Evolutionary conservation across 1,139 yeast genomes (phyloP).

Genomic region (Sugiyamaella grinbergsii): DNA sequence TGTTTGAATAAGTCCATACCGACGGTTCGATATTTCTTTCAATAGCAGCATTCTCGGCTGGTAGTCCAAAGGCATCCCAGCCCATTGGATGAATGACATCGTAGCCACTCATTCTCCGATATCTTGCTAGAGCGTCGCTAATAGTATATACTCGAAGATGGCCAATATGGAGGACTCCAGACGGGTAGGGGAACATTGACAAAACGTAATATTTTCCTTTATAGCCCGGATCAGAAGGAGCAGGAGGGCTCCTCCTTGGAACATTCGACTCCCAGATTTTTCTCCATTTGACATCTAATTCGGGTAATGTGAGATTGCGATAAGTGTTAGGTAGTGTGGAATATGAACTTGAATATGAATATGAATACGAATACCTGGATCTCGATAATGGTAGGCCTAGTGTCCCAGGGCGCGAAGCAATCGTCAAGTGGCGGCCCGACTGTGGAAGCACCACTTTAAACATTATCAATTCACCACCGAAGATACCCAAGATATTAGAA

Average conservation of each 20-base stretch:
- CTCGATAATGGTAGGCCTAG: too few species aligned
- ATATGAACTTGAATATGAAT: too few species aligned
- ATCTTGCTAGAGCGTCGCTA: conserved; percentile 80
- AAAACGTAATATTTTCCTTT: conserved; percentile 62
- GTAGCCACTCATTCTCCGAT: conserved; percentile 71
- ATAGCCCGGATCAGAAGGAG: conserved; percentile 24
- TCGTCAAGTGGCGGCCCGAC: not conserved
- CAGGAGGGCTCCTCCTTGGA: conserved; percentile 30
- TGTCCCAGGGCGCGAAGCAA: too few species aligned
- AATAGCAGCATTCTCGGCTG: conserved; percentile 97
- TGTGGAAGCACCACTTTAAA: not conserved
- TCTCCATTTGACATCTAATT: conserved; percentile 41
- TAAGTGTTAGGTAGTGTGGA: not conserved
- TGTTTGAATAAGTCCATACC: conserved; percentile 78
- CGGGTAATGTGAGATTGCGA: conserved; percentile 1
- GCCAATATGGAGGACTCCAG: conserved; percentile 90
- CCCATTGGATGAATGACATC: conserved; percentile 96
- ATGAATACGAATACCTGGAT: too few species aligned
- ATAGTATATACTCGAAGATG: conserved; percentile 91
- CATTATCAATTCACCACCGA: not conserved
- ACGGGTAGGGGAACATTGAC: conserved; percentile 95
- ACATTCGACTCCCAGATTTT: conserved; percentile 35
- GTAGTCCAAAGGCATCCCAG: conserved; percentile 98
- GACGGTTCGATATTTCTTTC: conserved; percentile 80
- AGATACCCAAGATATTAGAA: too few species aligned